These are phyloP conservation scores for Vanrija sp. DNA, from an alignment of 1,284 basidiomycete genomes.

Conservation along the genomic window DNA sequence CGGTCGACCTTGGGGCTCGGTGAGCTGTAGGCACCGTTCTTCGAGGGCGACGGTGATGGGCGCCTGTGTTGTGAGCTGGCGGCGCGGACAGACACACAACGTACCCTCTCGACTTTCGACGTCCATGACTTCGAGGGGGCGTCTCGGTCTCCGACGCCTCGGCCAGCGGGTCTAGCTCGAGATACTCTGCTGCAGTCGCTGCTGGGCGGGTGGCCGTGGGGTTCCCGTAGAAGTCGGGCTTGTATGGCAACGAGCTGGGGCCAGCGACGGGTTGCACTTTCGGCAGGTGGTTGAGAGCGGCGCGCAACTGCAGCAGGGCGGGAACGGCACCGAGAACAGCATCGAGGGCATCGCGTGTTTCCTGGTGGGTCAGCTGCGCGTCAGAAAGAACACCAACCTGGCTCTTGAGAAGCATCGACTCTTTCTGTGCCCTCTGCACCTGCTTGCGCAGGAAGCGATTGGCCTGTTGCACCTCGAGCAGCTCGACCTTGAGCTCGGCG, in stretches of 20 bases:
- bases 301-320: constrained; percentile 4
- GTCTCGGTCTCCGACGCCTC: constrained; percentile 1
- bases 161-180: neutral
- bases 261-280: neutral
- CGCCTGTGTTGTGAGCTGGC: neutral
- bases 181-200: neutral
- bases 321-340: constrained; percentile 8
- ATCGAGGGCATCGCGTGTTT: constrained; percentile 5
- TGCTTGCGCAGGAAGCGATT: constrained; percentile 4
- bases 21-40: neutral
- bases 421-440: neutral
- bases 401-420: neutral
- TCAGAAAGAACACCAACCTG: neutral
- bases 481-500: constrained; percentile 11
- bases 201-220: constrained; percentile 15
- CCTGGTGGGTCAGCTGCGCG: neutral
- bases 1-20: neutral
- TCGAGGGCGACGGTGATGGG: neutral
- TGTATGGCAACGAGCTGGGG: neutral
- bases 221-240: neutral
- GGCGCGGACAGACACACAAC: neutral
- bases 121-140: neutral
- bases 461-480: constrained; percentile 4
- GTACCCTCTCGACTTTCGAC: neutral
- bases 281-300: neutral